A percentile compares a stretch with the other conserved stretches of the same genome.
Evolutionary conservation across 2,329 filamentous ascomycete species (phyloP).

Genomic region (Cadophora malorum): DNA sequence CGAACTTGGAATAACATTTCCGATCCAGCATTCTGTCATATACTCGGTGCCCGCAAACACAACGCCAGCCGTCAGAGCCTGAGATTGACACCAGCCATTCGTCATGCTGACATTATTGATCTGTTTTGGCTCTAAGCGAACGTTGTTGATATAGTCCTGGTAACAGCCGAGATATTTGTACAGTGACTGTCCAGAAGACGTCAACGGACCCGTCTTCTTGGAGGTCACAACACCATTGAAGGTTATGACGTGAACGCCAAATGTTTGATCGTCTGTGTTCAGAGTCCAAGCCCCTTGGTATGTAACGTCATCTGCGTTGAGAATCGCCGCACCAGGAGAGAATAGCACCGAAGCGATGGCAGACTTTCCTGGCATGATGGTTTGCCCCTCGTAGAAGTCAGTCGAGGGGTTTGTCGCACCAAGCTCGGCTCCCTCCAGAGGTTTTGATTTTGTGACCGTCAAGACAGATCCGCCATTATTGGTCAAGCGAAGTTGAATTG

Average conservation of each 20-base stretch:
- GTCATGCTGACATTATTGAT: slow-evolving; percentile 22
- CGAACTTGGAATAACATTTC: slow-evolving; percentile 23
- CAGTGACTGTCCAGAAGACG: slow-evolving; percentile 6
- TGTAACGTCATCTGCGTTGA: slow-evolving; percentile 20
- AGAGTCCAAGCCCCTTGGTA: slow-evolving; percentile 29
- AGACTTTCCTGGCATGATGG: slow-evolving; percentile 36
- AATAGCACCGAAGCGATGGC: slow-evolving; percentile 36
- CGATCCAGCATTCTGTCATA: slow-evolving; percentile 28
- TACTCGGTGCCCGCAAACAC: slow-evolving; percentile 29
- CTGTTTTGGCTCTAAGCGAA: slow-evolving; percentile 24
- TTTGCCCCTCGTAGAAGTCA: slow-evolving; percentile 37
- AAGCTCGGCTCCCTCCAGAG: slow-evolving; percentile 37
- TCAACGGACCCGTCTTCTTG: slow-evolving; percentile 20
- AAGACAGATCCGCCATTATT: slow-evolving; percentile 42
- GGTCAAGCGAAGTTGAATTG: slow-evolving; percentile 37
- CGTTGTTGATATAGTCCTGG: slow-evolving; percentile 25
- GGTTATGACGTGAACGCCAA: slow-evolving; percentile 27
- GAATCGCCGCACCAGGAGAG: slow-evolving; percentile 24
- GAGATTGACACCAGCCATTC: slow-evolving; percentile 29
- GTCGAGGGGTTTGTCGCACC: slow-evolving; percentile 37
- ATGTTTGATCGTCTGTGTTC: slow-evolving; percentile 30
- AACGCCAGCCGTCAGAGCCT: slow-evolving; percentile 11
- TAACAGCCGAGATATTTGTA: slow-evolving; percentile 30
- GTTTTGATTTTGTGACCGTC: slow-evolving; percentile 42
- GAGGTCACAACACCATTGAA: slow-evolving; percentile 24